Percentiles rank a stretch among this genome's conserved stretches.
Evolutionary conservation across 2,329 filamentous ascomycete species (phyloP).

Genomic region (Daldinia sp.): DNA sequence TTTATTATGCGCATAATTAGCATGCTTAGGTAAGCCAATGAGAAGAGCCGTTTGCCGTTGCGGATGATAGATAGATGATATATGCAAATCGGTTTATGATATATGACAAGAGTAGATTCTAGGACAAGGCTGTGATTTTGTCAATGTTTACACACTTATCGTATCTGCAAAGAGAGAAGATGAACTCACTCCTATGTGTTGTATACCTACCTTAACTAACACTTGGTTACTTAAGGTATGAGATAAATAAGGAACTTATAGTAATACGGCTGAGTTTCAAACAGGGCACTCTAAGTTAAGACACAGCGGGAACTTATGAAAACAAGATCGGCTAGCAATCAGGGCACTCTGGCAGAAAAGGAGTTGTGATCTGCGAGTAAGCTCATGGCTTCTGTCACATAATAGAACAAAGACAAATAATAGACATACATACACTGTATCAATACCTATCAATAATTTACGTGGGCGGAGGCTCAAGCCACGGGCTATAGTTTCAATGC

Average conservation of each 20-base stretch:
- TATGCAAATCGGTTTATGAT: neutral
- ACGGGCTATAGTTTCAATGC: slow-evolving; percentile 7
- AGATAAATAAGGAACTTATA: neutral
- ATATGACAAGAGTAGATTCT: neutral
- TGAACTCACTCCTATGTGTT: neutral
- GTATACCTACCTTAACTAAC: too few species aligned
- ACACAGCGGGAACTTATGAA: neutral
- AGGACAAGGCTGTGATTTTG: neutral
- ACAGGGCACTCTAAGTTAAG: neutral
- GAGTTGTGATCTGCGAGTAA: slow-evolving; percentile 1
- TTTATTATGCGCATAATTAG: too few species aligned
- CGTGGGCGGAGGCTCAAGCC: slow-evolving; percentile 8
- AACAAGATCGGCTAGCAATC: neutral
- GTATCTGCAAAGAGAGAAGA: neutral
- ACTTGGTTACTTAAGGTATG: neutral
- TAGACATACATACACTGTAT: neutral
- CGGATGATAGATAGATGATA: neutral
- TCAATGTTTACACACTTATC: neutral
- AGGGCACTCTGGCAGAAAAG: neutral
- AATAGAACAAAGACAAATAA: neutral
- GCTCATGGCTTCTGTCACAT: neutral
- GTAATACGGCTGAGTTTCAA: neutral
- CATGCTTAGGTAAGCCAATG: neutral
- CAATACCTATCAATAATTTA: neutral
- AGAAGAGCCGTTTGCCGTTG: neutral